Evolutionary conservation across 495 filamentous ascomycete species (phyloP), one percentile per base, ranked within the genome.

Genomic region (Xylaria telfairii): DNA sequence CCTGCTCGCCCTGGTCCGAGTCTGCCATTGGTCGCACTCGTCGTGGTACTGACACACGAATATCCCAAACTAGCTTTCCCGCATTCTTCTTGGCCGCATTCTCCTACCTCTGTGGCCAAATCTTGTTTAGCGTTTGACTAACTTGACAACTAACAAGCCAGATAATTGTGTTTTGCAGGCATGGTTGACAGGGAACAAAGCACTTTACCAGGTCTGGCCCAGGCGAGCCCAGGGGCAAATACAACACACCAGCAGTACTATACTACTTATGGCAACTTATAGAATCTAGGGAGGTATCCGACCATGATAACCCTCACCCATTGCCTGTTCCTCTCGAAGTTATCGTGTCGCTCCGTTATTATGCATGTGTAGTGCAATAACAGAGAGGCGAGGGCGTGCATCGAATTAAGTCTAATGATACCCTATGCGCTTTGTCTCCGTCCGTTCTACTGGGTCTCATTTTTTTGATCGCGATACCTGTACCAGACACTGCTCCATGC

Each of bases 321-420:
- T 37, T 65, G 30, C 44, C 28, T 49, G 62, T 37, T 49, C 39
- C 30, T 51, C 28, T 51, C 62, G 19, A 6, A 4, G 12, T 28
- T 65, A 32, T 46, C 41, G 26, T 30, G 32, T 65, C n/a, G 28
- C 42, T 49, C 62, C 28, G 12, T 65, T 49, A 13, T 51, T 51
- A 19, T 51, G 30, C 44, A 42, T 51, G 26, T 37, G 46, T n/a
- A 37, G 26, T 37, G 46, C 10, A 37, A 49, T 49, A 51, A 65
- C 17, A 51, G 26, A 49, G 30, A 24, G 46, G 10, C 42, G 8
- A 39, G 17, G 17, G 39, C 26, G 28, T 65, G 46, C 17, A 15
- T 46, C 62, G 24, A 64, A 44, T 46, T 15, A 62, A 65, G 62
- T 59, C 56, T 59, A 30, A 37, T 59, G 56, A 59, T 59, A 54